Conservation (phyloP, 164 flowering plant genomes). For the Magnolia officinalis region DNA sequence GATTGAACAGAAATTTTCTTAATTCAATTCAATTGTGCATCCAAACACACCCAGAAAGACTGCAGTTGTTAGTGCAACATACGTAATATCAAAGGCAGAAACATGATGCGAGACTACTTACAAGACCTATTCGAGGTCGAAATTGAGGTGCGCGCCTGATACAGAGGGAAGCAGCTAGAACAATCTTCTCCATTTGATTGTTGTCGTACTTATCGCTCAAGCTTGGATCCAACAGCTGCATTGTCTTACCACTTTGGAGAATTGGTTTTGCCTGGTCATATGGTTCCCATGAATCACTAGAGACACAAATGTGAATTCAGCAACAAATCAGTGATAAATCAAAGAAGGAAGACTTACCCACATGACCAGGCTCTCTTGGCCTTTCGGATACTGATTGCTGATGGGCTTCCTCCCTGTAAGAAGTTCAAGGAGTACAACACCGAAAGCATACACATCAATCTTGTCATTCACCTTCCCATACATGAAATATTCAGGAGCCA, state of each 20-base stretch:
- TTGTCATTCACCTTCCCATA: slow-evolving; percentile 84
- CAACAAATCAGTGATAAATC: neutral
- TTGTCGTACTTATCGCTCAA: slow-evolving; percentile 46
- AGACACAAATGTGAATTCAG: slow-evolving; percentile 5
- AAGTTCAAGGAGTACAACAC: slow-evolving; percentile 96
- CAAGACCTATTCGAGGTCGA: slow-evolving; percentile 74
- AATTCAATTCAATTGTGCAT: no score
- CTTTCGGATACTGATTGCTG: slow-evolving; percentile 67
- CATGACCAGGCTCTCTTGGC: slow-evolving; percentile 91
- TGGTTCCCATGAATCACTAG: neutral
- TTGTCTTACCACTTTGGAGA: slow-evolving; percentile 52
- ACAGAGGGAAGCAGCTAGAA: slow-evolving; percentile 77
- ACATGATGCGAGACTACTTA: slow-evolving; percentile 30
- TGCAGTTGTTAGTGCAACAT: neutral
- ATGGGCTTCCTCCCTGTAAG: slow-evolving; percentile 93
- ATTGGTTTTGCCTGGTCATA: slow-evolving; percentile 68
- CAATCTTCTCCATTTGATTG: slow-evolving; percentile 74
- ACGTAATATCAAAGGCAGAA: neutral
- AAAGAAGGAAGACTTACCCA: slow-evolving; percentile 58
- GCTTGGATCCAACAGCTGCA: slow-evolving; percentile 57
- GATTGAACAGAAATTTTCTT: neutral
- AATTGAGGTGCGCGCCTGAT: slow-evolving; percentile 63
- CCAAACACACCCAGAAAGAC: neutral
- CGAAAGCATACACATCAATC: slow-evolving; percentile 89
- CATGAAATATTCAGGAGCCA: slow-evolving; percentile 99